phyloP scores from a whole-genome alignment of 352 stramenopile genomes.

The Thalassiosira livingstoniorum region DNA sequence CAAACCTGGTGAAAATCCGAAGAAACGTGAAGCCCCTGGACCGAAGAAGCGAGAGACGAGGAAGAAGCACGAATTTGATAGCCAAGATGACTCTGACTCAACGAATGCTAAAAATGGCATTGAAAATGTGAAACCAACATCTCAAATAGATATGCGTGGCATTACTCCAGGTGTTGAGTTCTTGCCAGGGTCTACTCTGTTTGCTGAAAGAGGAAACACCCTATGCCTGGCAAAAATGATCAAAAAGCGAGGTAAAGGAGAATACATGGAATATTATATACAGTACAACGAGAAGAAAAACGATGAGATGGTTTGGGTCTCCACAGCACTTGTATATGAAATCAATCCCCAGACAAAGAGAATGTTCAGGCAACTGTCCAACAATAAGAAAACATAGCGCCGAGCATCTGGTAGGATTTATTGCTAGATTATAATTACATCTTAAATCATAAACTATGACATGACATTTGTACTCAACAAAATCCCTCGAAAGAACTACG shows the following conservation, averaged over 20 bases:
- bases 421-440: too few relatives aligned
- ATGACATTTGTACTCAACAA: too few relatives aligned
- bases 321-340: conserved; percentile 60
- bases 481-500: too few relatives aligned
- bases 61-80: conserved; percentile 44
- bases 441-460: too few relatives aligned
- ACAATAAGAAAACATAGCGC: conserved; percentile 46
- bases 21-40: conserved; percentile 18
- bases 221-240: conserved; percentile 68
- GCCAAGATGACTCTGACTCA: conserved; percentile 2
- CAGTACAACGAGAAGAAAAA: conserved; percentile 59
- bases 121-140: neutral
- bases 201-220: conserved; percentile 57
- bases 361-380: conserved; percentile 57
- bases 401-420: too few relatives aligned
- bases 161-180: conserved; percentile 69
- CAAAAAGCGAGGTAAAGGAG: conserved; percentile 68
- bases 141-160: conserved; percentile 49
- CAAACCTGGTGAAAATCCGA: conserved; percentile 3
- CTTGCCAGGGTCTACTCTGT: conserved; percentile 68
- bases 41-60: conserved; percentile 28
- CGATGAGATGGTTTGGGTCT: conserved; percentile 58
- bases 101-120: neutral
- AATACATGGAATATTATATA: conserved; percentile 70
- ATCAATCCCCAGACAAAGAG: conserved; percentile 73